A percentile compares a stretch with the other conserved stretches of the same genome.
phyloP scores from a whole-genome alignment of 2,329 filamentous ascomycete genomes.

The Chaetomiaceae sp. region DNA sequence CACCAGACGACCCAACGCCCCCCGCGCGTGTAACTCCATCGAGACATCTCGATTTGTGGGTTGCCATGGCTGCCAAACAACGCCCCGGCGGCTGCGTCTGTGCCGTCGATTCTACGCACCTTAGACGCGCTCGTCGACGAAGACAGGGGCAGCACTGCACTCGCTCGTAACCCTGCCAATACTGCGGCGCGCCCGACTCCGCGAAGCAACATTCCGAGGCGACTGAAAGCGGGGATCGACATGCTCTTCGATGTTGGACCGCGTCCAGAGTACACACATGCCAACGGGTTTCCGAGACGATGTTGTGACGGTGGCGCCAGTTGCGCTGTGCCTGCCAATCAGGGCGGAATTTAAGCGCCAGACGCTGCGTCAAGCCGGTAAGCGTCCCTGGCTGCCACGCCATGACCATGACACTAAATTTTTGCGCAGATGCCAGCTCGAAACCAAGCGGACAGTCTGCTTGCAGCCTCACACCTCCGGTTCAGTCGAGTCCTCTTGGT shows the following conservation, averaged over 20 bases:
- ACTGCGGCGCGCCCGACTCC: neutral
- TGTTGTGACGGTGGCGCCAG: slow-evolving; percentile 14
- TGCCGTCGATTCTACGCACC: neutral
- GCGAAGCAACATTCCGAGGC: neutral
- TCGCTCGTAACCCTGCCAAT: neutral
- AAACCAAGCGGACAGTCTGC: neutral
- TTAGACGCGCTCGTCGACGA: neutral
- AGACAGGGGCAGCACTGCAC: neutral
- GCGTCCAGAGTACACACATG: neutral
- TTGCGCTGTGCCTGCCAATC: slow-evolving; percentile 17
- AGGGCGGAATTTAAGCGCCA: slow-evolving; percentile 14
- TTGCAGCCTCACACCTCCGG: neutral
- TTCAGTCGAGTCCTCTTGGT: too few relatives aligned
- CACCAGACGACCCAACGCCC: neutral
- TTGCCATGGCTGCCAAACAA: neutral
- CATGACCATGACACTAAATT: neutral
- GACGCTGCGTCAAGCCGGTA: slow-evolving; percentile 4
- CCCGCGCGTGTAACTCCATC: neutral
- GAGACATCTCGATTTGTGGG: neutral
- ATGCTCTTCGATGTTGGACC: slow-evolving; percentile 2
- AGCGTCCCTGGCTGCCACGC: neutral
- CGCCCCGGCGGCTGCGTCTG: neutral
- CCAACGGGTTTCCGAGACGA: slow-evolving; percentile 5
- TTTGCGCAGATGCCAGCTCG: neutral
- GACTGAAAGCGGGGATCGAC: neutral